Evolutionary conservation across 164 flowering plant genomes (phyloP).

Genomic region (Sedum album): DNA sequence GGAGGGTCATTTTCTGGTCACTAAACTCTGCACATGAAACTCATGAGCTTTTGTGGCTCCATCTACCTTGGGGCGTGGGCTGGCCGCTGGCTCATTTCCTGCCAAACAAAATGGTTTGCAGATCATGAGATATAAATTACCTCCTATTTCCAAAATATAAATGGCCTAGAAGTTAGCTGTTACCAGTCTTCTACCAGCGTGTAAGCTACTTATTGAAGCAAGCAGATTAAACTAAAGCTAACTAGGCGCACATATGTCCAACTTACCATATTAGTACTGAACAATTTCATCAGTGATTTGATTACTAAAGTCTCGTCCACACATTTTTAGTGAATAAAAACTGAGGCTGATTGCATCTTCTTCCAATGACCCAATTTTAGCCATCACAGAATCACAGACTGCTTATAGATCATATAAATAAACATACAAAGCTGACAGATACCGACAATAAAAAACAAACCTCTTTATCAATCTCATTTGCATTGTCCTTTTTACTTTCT

Average conservation of each 20-base stretch:
- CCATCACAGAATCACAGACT: neutral
- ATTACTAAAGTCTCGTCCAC: neutral
- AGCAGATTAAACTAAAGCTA: neutral
- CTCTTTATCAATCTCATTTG: neutral
- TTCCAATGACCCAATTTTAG: neutral
- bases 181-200: neutral
- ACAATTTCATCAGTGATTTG: neutral
- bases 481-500: neutral
- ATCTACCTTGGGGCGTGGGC: no score
- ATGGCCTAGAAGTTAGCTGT: neutral
- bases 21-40: no score
- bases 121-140: no score
- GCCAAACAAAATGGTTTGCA: no score
- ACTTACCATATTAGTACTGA: neutral
- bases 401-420: neutral
- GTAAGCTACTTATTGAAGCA: neutral
- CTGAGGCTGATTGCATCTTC: neutral
- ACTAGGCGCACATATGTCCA: neutral
- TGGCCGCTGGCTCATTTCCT: no score
- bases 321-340: slow-evolving; percentile 2
- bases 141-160: no score
- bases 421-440: neutral
- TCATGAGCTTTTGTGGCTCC: no score
- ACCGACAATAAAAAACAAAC: neutral
- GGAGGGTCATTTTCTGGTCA: no score